Percentiles rank a stretch among this genome's conserved stretches.
These are phyloP conservation scores for Cicer yamashitae DNA, from an alignment of 306 rosid species.

Conservation along the genomic window DNA sequence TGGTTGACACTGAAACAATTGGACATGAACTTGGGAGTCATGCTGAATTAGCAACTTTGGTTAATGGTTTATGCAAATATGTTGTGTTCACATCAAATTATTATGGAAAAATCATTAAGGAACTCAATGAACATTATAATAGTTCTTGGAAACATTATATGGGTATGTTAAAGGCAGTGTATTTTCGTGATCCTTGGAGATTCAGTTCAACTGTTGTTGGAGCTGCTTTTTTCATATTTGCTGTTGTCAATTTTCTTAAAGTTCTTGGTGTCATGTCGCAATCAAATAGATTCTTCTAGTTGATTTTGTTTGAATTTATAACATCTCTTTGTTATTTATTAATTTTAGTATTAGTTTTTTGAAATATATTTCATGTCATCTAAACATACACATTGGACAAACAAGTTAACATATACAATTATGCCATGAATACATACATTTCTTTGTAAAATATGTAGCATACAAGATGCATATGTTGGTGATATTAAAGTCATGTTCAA, in stretches of 20 bases:
- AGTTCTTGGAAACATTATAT: slow-evolving; percentile 38
- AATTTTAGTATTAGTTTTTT: not conserved
- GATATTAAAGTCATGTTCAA: not conserved
- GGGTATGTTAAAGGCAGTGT: slow-evolving; percentile 41
- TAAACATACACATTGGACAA: not conserved
- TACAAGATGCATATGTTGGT: not conserved
- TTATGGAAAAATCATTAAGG: slow-evolving; percentile 18
- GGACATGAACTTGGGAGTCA: slow-evolving; percentile 49
- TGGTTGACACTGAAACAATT: slow-evolving; percentile 49
- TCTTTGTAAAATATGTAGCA: not conserved
- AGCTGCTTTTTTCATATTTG: slow-evolving; percentile 39
- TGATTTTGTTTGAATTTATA: not conserved
- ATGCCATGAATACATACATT: too few relatives aligned
- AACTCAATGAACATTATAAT: slow-evolving; percentile 44
- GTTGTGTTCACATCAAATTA: slow-evolving; percentile 39
- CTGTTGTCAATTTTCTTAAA: slow-evolving; percentile 35
- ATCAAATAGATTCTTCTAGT: slow-evolving; percentile 5
- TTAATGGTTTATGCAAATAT: slow-evolving; percentile 43
- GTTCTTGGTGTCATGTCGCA: slow-evolving; percentile 30
- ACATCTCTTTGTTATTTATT: not conserved
- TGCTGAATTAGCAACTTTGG: slow-evolving; percentile 43
- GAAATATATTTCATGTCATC: not conserved
- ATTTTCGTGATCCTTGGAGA: slow-evolving; percentile 49
- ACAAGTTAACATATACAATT: not conserved
- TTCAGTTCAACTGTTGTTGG: slow-evolving; percentile 42